A percentile compares a stretch with the other conserved stretches of the same genome.
Evolutionary conservation across 1,284 basidiomycete species (phyloP).

Genomic region (Apiotrichum akiyoshidainum): DNA sequence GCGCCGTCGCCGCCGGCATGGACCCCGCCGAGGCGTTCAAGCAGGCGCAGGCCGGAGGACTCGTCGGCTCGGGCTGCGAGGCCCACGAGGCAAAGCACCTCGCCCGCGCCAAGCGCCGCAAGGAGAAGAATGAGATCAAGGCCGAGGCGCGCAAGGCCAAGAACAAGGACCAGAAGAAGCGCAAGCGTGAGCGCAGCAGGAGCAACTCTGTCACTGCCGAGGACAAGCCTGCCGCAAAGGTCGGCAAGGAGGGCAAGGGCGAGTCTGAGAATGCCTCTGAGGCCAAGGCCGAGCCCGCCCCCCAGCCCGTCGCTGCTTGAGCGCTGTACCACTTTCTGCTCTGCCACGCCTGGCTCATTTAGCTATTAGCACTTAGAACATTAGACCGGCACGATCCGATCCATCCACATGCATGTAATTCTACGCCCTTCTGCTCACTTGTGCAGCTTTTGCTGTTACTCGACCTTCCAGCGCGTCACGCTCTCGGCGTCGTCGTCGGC

Average conservation of each 20-base stretch:
- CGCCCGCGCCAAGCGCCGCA: constrained; percentile 39
- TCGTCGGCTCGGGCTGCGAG: constrained; percentile 49
- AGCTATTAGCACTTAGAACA: too few species aligned
- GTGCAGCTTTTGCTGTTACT: constrained; percentile 20
- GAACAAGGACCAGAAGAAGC: not conserved
- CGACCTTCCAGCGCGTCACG: constrained; percentile 44
- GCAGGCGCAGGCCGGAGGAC: constrained; percentile 27
- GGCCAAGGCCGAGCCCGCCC: too few species aligned
- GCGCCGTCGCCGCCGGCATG: constrained; percentile 40
- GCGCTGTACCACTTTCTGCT: too few species aligned
- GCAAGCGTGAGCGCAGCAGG: not conserved
- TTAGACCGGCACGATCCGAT: not conserved
- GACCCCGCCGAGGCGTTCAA: constrained; percentile 32
- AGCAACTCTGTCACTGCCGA: not conserved
- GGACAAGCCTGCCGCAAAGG: not conserved
- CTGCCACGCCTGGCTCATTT: too few species aligned
- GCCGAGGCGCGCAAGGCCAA: constrained; percentile 1
- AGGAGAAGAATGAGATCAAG: constrained; percentile 28
- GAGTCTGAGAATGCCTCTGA: not conserved
- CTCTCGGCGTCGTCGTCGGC: constrained; percentile 48
- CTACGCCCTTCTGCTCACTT: not conserved
- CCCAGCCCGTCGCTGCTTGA: too few species aligned
- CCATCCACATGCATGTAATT: constrained; percentile 1
- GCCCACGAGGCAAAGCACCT: constrained; percentile 50
- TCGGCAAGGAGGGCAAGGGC: not conserved